These are phyloP conservation scores for Globisporangium irregulare DNA, from an alignment of 352 stramenopile species.

Conservation along the genomic window DNA sequence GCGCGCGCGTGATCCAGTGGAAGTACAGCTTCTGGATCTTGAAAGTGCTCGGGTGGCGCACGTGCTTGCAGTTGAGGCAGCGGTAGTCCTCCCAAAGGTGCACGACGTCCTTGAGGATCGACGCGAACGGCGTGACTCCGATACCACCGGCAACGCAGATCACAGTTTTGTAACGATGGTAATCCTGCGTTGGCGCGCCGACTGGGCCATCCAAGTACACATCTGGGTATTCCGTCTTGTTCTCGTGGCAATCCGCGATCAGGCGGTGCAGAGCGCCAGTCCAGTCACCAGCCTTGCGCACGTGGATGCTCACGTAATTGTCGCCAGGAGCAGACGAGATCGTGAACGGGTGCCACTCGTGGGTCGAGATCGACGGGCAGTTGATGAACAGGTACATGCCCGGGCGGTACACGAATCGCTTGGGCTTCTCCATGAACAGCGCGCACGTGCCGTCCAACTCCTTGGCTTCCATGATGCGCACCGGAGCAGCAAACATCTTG, in stretches of 20 bases:
- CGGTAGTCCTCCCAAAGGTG: slow-evolving; percentile 75
- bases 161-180: slow-evolving; percentile 72
- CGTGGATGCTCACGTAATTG: slow-evolving; percentile 82
- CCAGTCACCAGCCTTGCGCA: slow-evolving; percentile 74
- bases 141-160: slow-evolving; percentile 77
- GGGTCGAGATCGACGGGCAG: slow-evolving; percentile 66
- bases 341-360: slow-evolving; percentile 92
- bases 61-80: slow-evolving; percentile 69
- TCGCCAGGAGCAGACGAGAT: slow-evolving; percentile 85
- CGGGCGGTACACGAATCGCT: slow-evolving; percentile 66
- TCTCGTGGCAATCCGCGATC: slow-evolving; percentile 61
- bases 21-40: slow-evolving; percentile 86
- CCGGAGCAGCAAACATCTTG: slow-evolving; percentile 62
- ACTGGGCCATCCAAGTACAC: slow-evolving; percentile 78
- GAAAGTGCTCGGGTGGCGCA: slow-evolving; percentile 67
- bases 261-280: slow-evolving; percentile 56
- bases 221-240: slow-evolving; percentile 58
- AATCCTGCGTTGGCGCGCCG: slow-evolving; percentile 71
- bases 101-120: slow-evolving; percentile 75
- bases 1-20: slow-evolving; percentile 79
- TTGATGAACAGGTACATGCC: slow-evolving; percentile 91
- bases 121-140: slow-evolving; percentile 80
- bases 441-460: slow-evolving; percentile 65
- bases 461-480: slow-evolving; percentile 66
- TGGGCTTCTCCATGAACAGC: slow-evolving; percentile 76